Conservation (phyloP, 177 flowering plant genomes). For the Vitis hybrid region DNA sequence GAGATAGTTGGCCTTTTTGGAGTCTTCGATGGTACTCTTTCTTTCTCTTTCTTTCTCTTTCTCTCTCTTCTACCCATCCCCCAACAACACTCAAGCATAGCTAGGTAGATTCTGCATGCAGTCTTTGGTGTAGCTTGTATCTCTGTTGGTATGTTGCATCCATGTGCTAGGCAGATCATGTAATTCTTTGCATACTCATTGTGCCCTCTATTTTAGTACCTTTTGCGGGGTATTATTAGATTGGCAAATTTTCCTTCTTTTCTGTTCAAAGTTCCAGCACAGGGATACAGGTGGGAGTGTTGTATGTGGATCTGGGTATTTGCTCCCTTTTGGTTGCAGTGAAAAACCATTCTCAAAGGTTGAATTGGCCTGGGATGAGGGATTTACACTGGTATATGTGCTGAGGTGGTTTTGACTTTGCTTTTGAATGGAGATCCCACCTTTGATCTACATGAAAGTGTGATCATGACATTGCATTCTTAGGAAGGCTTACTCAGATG, state of each 20-base stretch:
- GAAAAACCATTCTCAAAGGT: conserved; percentile 8
- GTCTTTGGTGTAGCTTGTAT: too few species aligned
- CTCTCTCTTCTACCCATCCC: neutral
- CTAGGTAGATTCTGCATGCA: neutral
- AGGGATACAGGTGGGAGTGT: neutral
- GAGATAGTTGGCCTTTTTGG: conserved; percentile 97
- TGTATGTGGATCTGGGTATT: conserved; percentile 10
- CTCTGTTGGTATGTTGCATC: too few species aligned
- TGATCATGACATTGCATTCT: neutral
- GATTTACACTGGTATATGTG: neutral
- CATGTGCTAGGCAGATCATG: too few species aligned
- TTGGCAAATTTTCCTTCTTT: too few species aligned
- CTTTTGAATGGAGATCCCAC: neutral
- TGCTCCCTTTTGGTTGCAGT: conserved; percentile 10
- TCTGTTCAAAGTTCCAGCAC: too few species aligned
- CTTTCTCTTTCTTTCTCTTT: conserved; percentile 12
- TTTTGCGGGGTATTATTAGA: too few species aligned
- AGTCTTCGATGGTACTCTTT: conserved; percentile 83
- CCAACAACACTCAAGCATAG: neutral
- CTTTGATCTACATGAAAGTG: neutral
- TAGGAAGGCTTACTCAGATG: neutral
- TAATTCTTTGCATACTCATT: too few species aligned
- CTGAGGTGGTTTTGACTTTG: conserved; percentile 8
- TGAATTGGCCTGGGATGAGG: neutral
- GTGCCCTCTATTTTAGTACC: too few species aligned